Evolutionary conservation across 805 yeast species (phyloP).

Genomic region (Saccharomycopsis fibuligera): DNA sequence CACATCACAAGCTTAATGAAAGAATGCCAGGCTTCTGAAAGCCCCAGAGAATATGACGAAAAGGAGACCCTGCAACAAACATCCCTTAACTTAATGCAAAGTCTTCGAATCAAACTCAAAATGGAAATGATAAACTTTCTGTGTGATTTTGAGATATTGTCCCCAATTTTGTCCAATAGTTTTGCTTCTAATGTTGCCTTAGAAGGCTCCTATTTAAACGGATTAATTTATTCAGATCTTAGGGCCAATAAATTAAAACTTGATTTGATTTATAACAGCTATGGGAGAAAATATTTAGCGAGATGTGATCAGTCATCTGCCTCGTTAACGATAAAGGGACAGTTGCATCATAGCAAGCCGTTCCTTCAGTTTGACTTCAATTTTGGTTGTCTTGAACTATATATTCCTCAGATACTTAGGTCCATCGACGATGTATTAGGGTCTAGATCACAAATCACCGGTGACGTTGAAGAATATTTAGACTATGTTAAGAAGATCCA

Average conservation of each 20-base stretch:
- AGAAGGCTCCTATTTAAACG: neutral
- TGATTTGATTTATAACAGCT: slow-evolving; percentile 18
- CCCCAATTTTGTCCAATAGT: slow-evolving; percentile 15
- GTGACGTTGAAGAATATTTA: slow-evolving; percentile 3
- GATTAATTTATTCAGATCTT: neutral
- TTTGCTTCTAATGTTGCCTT: neutral
- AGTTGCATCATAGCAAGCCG: neutral
- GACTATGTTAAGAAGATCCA: neutral
- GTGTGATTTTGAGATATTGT: slow-evolving; percentile 16
- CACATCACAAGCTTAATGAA: neutral
- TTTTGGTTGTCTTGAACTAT: slow-evolving; percentile 1
- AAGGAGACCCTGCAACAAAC: no score
- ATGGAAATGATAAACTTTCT: no score
- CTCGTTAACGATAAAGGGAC: neutral
- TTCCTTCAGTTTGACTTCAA: slow-evolving; percentile 3
- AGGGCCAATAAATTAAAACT: neutral
- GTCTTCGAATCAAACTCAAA: no score
- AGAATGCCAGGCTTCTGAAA: no score
- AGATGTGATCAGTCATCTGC: slow-evolving; percentile 8
- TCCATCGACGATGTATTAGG: slow-evolving; percentile 12
- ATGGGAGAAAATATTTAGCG: slow-evolving; percentile 15
- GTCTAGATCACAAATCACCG: slow-evolving; percentile 5
- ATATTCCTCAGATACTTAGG: slow-evolving; percentile 12
- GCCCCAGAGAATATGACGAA: no score
- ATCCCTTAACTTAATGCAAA: no score